phyloP scores from a whole-genome alignment of 768 basidiomycete species.

The Russula abietina region DNA sequence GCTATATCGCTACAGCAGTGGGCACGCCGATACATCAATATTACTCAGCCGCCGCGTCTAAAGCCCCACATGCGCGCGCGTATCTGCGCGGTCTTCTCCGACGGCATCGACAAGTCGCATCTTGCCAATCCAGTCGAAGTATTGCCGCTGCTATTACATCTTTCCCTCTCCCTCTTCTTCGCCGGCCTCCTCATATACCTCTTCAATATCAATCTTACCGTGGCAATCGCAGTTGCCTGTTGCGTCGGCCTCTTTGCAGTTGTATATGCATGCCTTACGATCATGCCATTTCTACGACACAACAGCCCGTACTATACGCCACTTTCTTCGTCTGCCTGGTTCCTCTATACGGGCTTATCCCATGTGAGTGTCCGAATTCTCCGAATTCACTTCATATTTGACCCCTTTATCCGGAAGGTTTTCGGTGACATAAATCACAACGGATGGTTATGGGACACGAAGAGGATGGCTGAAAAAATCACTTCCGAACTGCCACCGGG shows the following conservation, averaged over 20 bases:
- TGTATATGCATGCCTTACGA: neutral
- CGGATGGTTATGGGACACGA: too few species aligned
- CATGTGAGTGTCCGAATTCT: too few species aligned
- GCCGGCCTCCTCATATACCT: neutral
- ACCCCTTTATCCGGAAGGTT: too few species aligned
- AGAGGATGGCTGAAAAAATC: neutral
- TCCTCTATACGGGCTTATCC: neutral
- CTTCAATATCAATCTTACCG: neutral
- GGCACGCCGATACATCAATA: neutral
- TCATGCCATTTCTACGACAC: neutral
- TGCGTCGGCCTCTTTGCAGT: neutral
- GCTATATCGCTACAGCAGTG: neutral
- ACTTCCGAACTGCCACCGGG: neutral
- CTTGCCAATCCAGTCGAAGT: neutral
- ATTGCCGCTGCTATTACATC: neutral
- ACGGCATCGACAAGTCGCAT: neutral
- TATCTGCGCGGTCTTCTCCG: neutral
- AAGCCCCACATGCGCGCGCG: neutral
- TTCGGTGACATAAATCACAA: too few species aligned
- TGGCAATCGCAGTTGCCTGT: neutral
- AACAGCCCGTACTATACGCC: neutral
- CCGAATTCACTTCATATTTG: too few species aligned
- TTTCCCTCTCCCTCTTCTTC: neutral
- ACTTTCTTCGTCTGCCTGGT: neutral
- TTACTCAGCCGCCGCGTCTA: neutral